These are phyloP conservation scores for Candida dubliniensis DNA, from an alignment of 1,139 yeast genomes.

Conservation along the genomic window DNA sequence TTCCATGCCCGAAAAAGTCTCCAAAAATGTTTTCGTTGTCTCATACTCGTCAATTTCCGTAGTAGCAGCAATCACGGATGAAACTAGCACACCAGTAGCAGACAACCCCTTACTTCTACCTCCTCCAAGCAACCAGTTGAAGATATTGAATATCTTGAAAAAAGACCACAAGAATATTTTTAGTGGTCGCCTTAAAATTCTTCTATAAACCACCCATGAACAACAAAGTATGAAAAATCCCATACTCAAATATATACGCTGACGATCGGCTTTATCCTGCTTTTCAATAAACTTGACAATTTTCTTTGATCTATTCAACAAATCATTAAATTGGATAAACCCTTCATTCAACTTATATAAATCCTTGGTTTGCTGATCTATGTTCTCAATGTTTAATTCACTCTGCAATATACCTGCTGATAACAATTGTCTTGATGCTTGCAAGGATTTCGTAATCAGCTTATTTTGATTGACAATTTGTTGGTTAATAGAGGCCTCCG, in stretches of 20 bases:
- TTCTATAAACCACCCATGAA: conserved; percentile 63
- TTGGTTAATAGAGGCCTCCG: conserved; percentile 23
- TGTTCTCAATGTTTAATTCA: conserved; percentile 58
- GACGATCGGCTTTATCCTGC: conserved; percentile 64
- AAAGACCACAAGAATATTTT: conserved; percentile 59
- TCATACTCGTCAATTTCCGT: conserved; percentile 1
- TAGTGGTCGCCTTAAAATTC: conserved; percentile 59
- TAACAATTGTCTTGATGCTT: conserved; percentile 55
- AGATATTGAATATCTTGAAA: conserved; percentile 46
- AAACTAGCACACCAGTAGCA: conserved; percentile 6
- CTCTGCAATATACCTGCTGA: conserved; percentile 58
- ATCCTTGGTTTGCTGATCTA: conserved; percentile 59
- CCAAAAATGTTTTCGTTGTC: neutral
- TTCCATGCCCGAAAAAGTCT: neutral
- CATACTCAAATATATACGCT: conserved; percentile 57
- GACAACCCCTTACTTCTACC: conserved; percentile 1
- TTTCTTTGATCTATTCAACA: conserved; percentile 53
- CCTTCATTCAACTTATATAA: conserved; percentile 50
- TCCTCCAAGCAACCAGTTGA: conserved; percentile 25
- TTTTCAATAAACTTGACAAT: conserved; percentile 65
- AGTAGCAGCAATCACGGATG: conserved; percentile 6
- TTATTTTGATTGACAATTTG: conserved; percentile 50
- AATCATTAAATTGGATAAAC: conserved; percentile 53
- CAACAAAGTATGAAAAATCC: conserved; percentile 58
- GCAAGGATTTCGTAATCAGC: conserved; percentile 53